Percentiles rank a stretch among this genome's conserved stretches.
phyloP scores from a whole-genome alignment of 306 rosid species.

The Quercus mongolica region DNA sequence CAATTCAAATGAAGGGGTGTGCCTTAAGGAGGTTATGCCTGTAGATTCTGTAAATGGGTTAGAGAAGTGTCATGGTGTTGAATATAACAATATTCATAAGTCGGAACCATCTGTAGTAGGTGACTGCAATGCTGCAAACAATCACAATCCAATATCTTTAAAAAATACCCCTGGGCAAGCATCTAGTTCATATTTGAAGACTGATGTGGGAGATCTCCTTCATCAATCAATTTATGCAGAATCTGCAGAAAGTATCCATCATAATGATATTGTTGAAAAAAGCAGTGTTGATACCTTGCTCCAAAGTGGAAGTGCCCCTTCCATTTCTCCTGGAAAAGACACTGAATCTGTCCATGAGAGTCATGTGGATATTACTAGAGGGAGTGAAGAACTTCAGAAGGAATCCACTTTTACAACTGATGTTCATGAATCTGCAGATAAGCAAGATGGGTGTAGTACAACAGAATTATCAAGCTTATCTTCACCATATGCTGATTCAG shows the following conservation, averaged over 20 bases:
- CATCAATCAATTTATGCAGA: conserved; percentile 34
- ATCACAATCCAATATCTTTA: conserved; percentile 29
- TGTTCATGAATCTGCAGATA: conserved; percentile 39
- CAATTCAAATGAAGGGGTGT: conserved; percentile 33
- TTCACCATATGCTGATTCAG: conserved; percentile 41
- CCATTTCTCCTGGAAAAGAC: conserved; percentile 35
- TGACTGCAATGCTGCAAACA: conserved; percentile 35
- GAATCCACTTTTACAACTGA: conserved; percentile 27
- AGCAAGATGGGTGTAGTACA: conserved; percentile 32
- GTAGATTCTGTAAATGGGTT: conserved; percentile 42
- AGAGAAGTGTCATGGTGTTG: conserved; percentile 34
- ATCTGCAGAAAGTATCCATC: conserved; percentile 34
- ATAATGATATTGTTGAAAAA: conserved; percentile 39
- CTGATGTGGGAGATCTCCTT: conserved; percentile 24
- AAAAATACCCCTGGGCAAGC: conserved; percentile 29
- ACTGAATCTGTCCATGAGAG: conserved; percentile 30
- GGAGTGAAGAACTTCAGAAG: conserved; percentile 24
- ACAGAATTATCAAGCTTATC: conserved; percentile 38
- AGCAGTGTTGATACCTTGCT: conserved; percentile 27
- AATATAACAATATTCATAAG: conserved; percentile 28
- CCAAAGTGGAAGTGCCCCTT: conserved; percentile 38
- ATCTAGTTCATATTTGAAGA: conserved; percentile 30
- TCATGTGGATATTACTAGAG: conserved; percentile 27
- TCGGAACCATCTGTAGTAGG: conserved; percentile 38
- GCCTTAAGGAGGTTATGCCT: conserved; percentile 22